Evolutionary conservation across 2,329 filamentous ascomycete species (phyloP), one percentile per base, ranked within the genome.

Genomic region (Fusarium hainanense): DNA sequence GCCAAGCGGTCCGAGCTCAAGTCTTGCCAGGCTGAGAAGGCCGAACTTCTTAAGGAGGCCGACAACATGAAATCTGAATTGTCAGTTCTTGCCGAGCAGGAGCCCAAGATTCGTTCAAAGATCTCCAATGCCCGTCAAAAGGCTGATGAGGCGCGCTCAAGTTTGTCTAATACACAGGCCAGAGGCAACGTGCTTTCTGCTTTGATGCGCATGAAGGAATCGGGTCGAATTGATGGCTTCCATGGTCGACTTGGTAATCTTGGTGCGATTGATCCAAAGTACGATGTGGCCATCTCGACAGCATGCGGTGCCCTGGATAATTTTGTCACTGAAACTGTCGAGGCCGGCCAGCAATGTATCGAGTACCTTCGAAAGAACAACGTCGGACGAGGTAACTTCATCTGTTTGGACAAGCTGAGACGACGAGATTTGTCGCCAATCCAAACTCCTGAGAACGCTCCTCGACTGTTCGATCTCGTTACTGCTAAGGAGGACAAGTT

Each of bases 341-440:
- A 98, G 75, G 93, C 94, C 62, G 96, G 94, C 69, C 96, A 99
- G 80, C 94, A 98, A 78, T 99, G 97, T 79, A 98, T 99, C 69
- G 96, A 98, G 77, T 96, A 99, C 76, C 86, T 99, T 14, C 90
- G 96, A 58, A 99, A 98, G 85, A 99, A 97, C 75, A 98, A 98
- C 73, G 89, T 99, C 6, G 96, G 96, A 14, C 90, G 97, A 74
- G 96, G 94, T 63, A 98, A 98, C 82, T 98, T 99, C 79, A 98
- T 99, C 75, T 93, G 96, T 71, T 86, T 99, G 18, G 93, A 99
- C 79, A 94, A 95, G 77, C 84, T 98, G 50, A 89, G 93, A 25
- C 85, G 87, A 32, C 89, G 93, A 54, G 93, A 97, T 75, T 83
- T 98, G 73, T 90, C 90, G 3, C 83, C 88, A 0, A 94, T 98